phyloP scores from a whole-genome alignment of 192 early-diverging fungal genomes.

The Coemansia erecta region DNA sequence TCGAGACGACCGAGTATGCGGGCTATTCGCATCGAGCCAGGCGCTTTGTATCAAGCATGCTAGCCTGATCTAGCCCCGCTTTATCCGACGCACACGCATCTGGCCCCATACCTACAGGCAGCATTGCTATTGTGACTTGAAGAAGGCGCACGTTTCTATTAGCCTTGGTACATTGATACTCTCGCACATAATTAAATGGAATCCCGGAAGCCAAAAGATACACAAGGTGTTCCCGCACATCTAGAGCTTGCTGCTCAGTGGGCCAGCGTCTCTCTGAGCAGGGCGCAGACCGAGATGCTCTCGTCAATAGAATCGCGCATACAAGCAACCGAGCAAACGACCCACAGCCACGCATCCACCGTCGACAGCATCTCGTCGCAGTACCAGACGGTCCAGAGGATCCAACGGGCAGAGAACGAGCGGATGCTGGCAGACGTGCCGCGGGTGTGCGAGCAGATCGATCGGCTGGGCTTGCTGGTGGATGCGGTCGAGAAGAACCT shows the following conservation, averaged over 20 bases:
- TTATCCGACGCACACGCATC: too few relatives aligned
- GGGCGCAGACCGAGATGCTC: conserved; percentile 11
- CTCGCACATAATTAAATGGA: too few relatives aligned
- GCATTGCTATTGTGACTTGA: too few relatives aligned
- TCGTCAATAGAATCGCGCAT: conserved; percentile 2
- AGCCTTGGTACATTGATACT: too few relatives aligned
- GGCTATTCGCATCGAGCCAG: too few relatives aligned
- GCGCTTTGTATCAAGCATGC: too few relatives aligned
- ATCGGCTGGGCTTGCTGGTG: background rate
- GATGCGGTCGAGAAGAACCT: conserved; percentile 24
- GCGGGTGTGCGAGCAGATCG: conserved; percentile 12
- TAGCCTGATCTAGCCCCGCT: too few relatives aligned
- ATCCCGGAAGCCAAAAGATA: background rate
- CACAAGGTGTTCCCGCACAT: conserved; percentile 17
- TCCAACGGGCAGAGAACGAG: background rate
- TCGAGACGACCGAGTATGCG: too few relatives aligned
- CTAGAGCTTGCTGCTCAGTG: conserved; percentile 25
- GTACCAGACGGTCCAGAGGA: background rate
- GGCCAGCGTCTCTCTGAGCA: conserved; percentile 4
- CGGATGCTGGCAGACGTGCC: background rate
- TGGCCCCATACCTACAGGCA: too few relatives aligned
- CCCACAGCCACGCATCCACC: background rate
- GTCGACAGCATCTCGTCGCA: conserved; percentile 2
- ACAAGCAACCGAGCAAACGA: background rate
- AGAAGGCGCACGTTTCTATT: too few relatives aligned